These are phyloP conservation scores for Paracoccidioides lutzii DNA, from an alignment of 2,329 filamentous ascomycete species.

Conservation along the genomic window DNA sequence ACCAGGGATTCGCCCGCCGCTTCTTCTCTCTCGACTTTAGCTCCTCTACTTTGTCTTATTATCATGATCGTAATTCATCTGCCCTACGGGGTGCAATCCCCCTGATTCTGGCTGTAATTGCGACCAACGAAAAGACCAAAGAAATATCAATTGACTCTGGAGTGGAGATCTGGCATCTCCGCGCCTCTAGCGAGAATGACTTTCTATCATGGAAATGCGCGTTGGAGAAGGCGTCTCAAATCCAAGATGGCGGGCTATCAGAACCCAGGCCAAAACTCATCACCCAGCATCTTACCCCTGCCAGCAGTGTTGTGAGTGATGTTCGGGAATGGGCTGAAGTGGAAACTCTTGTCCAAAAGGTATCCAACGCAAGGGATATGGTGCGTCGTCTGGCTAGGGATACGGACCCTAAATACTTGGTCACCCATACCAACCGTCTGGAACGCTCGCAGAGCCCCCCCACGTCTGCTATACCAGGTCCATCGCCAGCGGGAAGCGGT, in stretches of 20 bases:
- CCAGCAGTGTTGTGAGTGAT: conserved; percentile 39
- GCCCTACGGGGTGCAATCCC: conserved; percentile 86
- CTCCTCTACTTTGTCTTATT: conserved; percentile 90
- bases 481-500: conserved; percentile 17
- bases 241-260: conserved; percentile 21
- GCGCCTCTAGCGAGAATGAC: conserved; percentile 67
- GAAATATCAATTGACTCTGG: conserved; percentile 96
- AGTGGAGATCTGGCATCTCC: conserved; percentile 91
- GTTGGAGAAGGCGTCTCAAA: conserved; percentile 65
- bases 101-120: conserved; percentile 77
- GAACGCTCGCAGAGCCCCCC: conserved; percentile 25
- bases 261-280: conserved; percentile 21
- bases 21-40: conserved; percentile 96
- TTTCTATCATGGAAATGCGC: conserved; percentile 80
- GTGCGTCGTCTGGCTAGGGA: conserved; percentile 76
- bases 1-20: conserved; percentile 80
- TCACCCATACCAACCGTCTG: conserved; percentile 13
- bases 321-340: conserved; percentile 78
- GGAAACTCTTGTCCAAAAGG: conserved; percentile 69
- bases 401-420: conserved; percentile 52
- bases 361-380: conserved; percentile 79
- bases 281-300: conserved; percentile 17
- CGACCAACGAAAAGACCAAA: conserved; percentile 71
- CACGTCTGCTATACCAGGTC: neutral
- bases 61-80: conserved; percentile 85